These are phyloP conservation scores for Coemansia interrupta DNA, from an alignment of 192 early-diverging fungal genomes.

Conservation along the genomic window DNA sequence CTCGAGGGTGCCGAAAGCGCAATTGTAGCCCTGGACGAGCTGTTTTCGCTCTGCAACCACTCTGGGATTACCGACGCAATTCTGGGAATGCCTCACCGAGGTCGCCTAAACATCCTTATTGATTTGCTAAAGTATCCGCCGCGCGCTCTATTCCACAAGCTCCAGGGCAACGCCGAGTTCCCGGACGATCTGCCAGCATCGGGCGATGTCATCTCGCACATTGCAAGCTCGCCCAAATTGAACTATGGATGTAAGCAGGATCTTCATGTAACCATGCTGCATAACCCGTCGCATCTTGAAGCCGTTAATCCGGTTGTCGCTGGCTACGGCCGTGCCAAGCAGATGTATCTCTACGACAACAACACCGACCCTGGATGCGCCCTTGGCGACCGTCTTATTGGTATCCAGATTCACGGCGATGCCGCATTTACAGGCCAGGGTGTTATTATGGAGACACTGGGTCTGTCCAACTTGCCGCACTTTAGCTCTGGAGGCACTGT, in stretches of 20 bases:
- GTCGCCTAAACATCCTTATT: slow-evolving; percentile 87
- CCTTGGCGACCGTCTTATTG: slow-evolving; percentile 89
- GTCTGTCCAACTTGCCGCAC: slow-evolving; percentile 91
- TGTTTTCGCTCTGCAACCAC: slow-evolving; percentile 65
- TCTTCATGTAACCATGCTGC: slow-evolving; percentile 84
- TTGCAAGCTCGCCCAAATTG: slow-evolving; percentile 77
- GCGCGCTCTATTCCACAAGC: slow-evolving; percentile 84
- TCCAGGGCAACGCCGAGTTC: slow-evolving; percentile 90
- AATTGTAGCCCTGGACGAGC: slow-evolving; percentile 83
- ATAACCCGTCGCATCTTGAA: slow-evolving; percentile 97
- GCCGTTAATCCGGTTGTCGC: slow-evolving; percentile 94
- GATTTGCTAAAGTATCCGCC: slow-evolving; percentile 82
- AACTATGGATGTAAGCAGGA: slow-evolving; percentile 57
- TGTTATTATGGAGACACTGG: slow-evolving; percentile 93
- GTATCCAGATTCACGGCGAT: slow-evolving; percentile 95
- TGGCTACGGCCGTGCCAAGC: slow-evolving; percentile 92
- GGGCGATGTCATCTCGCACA: slow-evolving; percentile 90
- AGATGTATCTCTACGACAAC: slow-evolving; percentile 74
- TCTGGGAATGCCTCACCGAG: slow-evolving; percentile 95
- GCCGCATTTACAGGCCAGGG: slow-evolving; percentile 85
- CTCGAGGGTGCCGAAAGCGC: slow-evolving; percentile 95
- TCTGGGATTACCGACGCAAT: slow-evolving; percentile 81
- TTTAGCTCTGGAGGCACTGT: slow-evolving; percentile 91
- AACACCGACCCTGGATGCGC: slow-evolving; percentile 67
- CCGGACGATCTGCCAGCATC: slow-evolving; percentile 71